Evolutionary conservation across 164 flowering plant genomes (phyloP).

Genomic region (Vitis rotundifolia): DNA sequence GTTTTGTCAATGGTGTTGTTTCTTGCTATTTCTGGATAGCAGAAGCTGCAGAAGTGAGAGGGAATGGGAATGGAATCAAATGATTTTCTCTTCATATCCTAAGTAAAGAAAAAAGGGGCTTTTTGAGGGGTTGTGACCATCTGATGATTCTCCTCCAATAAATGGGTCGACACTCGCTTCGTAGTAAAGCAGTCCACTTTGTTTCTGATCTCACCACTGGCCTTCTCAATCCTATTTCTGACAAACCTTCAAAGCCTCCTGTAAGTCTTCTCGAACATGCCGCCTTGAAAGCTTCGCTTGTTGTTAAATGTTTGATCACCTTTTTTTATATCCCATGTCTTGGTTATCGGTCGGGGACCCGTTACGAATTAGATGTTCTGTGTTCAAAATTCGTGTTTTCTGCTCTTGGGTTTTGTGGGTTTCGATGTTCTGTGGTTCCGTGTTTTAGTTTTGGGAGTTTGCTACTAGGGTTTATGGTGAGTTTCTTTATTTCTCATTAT

Average conservation of each 20-base stretch:
- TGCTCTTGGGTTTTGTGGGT: background rate
- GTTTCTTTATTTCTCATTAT: too few relatives aligned
- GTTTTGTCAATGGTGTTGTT: background rate
- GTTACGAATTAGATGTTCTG: background rate
- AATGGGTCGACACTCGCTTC: slow-evolving; percentile 54
- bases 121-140: too few relatives aligned
- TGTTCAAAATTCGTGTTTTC: background rate
- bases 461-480: background rate
- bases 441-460: background rate
- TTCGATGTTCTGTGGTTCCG: background rate
- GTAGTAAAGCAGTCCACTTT: slow-evolving; percentile 83
- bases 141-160: background rate
- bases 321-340: background rate
- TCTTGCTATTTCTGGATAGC: background rate
- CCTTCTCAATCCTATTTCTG: slow-evolving; percentile 87
- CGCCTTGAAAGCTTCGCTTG: background rate
- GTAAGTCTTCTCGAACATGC: slow-evolving; percentile 17
- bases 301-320: background rate
- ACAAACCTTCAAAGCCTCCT: slow-evolving; percentile 49
- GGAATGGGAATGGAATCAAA: too few relatives aligned
- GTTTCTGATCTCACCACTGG: slow-evolving; percentile 92
- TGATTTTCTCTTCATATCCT: too few relatives aligned
- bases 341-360: background rate
- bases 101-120: too few relatives aligned
- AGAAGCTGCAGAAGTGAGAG: background rate